Conservation (phyloP, 768 basidiomycete species). For the Mycena capillaripes region DNA sequence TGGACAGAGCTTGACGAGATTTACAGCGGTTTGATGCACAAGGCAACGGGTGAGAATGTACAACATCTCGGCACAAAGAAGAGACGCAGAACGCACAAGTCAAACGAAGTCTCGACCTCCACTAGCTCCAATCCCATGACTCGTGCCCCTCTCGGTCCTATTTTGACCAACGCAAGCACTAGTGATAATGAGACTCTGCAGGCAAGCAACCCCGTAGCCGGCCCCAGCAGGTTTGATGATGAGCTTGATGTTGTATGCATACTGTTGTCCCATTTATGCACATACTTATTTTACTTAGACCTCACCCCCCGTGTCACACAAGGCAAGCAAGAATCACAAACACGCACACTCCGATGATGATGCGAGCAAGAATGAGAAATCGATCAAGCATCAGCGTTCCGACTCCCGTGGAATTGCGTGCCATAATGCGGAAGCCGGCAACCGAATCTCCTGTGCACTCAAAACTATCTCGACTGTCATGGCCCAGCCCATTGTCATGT, state of each 20-base stretch:
- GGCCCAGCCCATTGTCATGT: background rate
- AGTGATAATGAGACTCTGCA: background rate
- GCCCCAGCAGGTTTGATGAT: background rate
- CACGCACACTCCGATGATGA: background rate
- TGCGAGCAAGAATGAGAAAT: background rate
- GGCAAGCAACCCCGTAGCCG: background rate
- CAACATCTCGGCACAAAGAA: background rate
- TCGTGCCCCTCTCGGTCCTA: background rate
- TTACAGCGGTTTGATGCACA: background rate
- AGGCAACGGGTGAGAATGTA: constrained; percentile 1
- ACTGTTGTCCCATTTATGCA: no score
- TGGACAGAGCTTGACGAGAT: background rate
- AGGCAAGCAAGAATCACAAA: background rate
- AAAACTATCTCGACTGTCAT: background rate
- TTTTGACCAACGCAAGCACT: background rate
- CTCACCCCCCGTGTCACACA: background rate
- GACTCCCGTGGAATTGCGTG: background rate
- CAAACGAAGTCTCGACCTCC: no score
- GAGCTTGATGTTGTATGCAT: background rate
- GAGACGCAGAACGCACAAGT: no score
- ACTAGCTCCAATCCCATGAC: no score
- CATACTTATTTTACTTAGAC: background rate
- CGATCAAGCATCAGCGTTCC: background rate
- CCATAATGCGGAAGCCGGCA: background rate
- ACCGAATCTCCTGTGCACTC: no score